phyloP scores from a whole-genome alignment of 768 basidiomycete genomes.

The Tricholoma terreum region DNA sequence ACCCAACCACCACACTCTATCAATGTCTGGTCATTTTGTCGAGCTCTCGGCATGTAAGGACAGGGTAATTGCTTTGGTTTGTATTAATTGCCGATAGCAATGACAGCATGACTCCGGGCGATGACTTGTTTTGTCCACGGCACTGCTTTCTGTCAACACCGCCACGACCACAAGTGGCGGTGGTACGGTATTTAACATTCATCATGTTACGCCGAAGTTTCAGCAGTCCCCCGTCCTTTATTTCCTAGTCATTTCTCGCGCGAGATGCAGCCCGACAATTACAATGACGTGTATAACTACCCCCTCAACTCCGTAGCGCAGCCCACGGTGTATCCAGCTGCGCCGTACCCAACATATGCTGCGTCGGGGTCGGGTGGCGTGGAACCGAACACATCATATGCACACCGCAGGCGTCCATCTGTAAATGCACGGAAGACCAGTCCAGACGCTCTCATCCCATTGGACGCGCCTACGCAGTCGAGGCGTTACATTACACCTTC shows the following conservation, averaged over 20 bases:
- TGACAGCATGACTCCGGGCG: background rate
- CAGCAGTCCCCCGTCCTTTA: conserved; percentile 2
- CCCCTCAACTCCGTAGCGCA: conserved; percentile 11
- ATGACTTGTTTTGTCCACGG: background rate
- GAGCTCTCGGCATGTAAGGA: too few relatives aligned
- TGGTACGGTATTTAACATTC: conserved; percentile 5
- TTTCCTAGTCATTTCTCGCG: conserved; percentile 2
- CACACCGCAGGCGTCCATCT: conserved; percentile 14
- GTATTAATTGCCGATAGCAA: background rate
- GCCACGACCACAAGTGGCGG: conserved; percentile 1
- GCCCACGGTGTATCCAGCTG: conserved; percentile 13
- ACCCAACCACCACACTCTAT: too few relatives aligned
- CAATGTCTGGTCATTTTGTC: too few relatives aligned
- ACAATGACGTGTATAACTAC: conserved; percentile 20
- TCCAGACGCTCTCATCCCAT: conserved; percentile 59
- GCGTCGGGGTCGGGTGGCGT: background rate
- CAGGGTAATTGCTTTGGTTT: background rate
- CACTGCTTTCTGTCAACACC: background rate
- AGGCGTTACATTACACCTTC: conserved; percentile 75
- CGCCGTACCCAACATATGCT: conserved; percentile 4
- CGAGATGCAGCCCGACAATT: conserved; percentile 23
- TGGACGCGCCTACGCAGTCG: conserved; percentile 77
- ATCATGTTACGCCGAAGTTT: background rate
- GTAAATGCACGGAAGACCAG: conserved; percentile 24
- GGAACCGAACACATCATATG: conserved; percentile 8